A percentile compares a stretch with the other conserved stretches of the same genome.
Conservation (phyloP, 2,329 filamentous ascomycete genomes). For the Lojkania enalia region DNA sequence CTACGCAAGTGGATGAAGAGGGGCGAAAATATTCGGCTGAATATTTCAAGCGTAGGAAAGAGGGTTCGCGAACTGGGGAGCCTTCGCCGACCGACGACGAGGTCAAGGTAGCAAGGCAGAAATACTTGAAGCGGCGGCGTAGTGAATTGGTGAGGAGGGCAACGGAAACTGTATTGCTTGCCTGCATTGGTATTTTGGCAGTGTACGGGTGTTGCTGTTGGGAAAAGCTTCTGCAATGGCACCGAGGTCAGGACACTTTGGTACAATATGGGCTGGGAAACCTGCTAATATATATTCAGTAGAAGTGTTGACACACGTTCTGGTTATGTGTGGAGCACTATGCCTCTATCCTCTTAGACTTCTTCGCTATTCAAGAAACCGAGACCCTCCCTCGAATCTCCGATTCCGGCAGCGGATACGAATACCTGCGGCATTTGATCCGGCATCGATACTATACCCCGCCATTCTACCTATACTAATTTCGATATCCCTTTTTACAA, state of each 20-base stretch:
- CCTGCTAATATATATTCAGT: constrained; percentile 28
- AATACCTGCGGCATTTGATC: constrained; percentile 81
- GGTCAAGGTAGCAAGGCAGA: constrained; percentile 56
- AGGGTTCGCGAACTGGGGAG: constrained; percentile 18
- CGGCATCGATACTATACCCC: constrained; percentile 88
- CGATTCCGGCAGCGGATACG: constrained; percentile 54
- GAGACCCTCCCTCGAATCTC: constrained; percentile 25
- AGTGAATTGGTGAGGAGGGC: constrained; percentile 78
- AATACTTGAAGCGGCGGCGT: constrained; percentile 82
- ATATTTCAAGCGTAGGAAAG: constrained; percentile 41
- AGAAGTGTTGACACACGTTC: constrained; percentile 47
- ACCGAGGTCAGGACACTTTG: constrained; percentile 39
- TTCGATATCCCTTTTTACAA: constrained; percentile 70
- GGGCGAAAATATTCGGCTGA: constrained; percentile 41
- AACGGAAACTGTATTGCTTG: constrained; percentile 59
- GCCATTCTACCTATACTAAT: constrained; percentile 74
- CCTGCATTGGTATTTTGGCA: constrained; percentile 55
- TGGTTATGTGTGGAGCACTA: constrained; percentile 35
- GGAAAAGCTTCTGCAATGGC: constrained; percentile 43
- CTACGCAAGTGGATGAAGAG: constrained; percentile 53
- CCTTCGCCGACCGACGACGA: constrained; percentile 36
- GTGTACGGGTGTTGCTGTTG: constrained; percentile 45
- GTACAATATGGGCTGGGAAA: not conserved
- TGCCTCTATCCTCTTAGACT: constrained; percentile 46
- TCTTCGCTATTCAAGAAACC: constrained; percentile 34